These are phyloP conservation scores for Lactarius tabidus DNA, from an alignment of 768 basidiomycete genomes.

Conservation along the genomic window DNA sequence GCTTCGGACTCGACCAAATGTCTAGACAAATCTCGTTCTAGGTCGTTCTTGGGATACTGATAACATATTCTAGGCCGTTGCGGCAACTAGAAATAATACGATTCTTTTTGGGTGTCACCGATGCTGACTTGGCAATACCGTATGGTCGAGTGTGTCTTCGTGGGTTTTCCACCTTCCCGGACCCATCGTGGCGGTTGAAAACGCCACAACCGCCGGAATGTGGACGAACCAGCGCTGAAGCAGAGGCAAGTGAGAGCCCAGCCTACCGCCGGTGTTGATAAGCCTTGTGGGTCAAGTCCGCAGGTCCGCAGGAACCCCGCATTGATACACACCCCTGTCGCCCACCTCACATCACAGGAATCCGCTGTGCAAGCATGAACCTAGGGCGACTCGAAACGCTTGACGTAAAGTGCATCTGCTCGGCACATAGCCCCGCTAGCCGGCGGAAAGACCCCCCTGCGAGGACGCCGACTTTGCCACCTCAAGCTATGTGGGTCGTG, in stretches of 20 bases:
- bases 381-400: neutral
- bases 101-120: neutral
- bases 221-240: neutral
- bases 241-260: neutral
- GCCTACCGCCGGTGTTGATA: neutral
- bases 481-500: neutral
- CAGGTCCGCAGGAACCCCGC: conserved; percentile 3
- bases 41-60: neutral
- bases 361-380: conserved; percentile 7
- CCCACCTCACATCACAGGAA: neutral
- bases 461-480: neutral
- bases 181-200: neutral
- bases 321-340: neutral
- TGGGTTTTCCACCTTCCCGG: neutral
- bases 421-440: conserved; percentile 1
- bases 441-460: conserved; percentile 3
- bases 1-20: neutral
- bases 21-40: neutral
- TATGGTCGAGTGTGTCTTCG: neutral
- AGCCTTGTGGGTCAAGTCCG: neutral
- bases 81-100: neutral
- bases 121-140: neutral
- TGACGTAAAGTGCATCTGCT: conserved; percentile 19
- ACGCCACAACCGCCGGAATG: neutral
- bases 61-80: neutral